A percentile compares a stretch with the other conserved stretches of the same genome.
Conservation (phyloP, 1,139 yeast species). For the Candida sp. region DNA sequence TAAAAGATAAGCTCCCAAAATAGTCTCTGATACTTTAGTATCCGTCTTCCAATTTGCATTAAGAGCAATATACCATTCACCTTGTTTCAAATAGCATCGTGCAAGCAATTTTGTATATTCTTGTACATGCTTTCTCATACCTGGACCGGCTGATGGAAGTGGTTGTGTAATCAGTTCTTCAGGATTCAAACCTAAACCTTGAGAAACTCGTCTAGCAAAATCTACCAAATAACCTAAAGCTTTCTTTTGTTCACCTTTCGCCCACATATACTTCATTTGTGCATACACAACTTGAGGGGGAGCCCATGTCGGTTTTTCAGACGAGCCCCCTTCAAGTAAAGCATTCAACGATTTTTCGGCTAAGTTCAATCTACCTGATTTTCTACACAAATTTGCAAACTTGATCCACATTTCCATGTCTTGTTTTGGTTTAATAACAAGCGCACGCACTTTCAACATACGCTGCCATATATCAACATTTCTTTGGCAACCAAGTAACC, state of each 20-base stretch:
- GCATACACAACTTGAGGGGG: constrained; percentile 98
- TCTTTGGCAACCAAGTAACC: constrained; percentile 90
- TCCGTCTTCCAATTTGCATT: constrained; percentile 80
- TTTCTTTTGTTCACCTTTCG: constrained; percentile 83
- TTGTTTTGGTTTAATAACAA: constrained; percentile 92
- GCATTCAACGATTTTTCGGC: constrained; percentile 90
- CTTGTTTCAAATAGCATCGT: constrained; percentile 93
- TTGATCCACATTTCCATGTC: constrained; percentile 99
- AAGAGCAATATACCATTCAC: constrained; percentile 94
- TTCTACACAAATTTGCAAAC: constrained; percentile 93
- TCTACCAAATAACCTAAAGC: constrained; percentile 85
- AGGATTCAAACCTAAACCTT: constrained; percentile 74
- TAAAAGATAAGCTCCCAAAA: constrained; percentile 84
- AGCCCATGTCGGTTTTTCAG: constrained; percentile 69
- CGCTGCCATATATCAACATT: constrained; percentile 99
- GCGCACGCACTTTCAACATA: constrained; percentile 87
- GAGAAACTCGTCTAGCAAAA: constrained; percentile 88
- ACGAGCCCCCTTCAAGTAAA: constrained; percentile 60
- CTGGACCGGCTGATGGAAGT: constrained; percentile 74
- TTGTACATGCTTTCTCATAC: constrained; percentile 71
- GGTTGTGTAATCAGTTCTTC: constrained; percentile 87
- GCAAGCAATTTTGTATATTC: constrained; percentile 88
- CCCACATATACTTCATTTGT: constrained; percentile 96
- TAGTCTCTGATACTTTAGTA: constrained; percentile 56
- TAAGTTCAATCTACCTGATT: constrained; percentile 85